A percentile compares a stretch with the other conserved stretches of the same genome.
Evolutionary conservation across 73 alveolate species (phyloP).

Genomic region (Symbiodinium natans): DNA sequence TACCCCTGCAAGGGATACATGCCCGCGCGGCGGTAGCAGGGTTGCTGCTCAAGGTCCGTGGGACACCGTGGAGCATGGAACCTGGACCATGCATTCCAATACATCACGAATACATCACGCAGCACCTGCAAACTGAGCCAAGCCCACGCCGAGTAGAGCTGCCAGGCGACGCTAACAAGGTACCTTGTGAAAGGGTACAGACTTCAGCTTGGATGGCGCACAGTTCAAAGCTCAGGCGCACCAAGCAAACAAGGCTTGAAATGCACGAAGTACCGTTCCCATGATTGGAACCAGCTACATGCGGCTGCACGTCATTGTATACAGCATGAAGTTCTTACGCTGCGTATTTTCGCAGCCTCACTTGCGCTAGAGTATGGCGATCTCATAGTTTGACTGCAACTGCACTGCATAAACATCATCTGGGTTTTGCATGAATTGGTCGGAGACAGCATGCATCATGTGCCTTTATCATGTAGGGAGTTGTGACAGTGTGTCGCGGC

Average conservation of each 20-base stretch:
- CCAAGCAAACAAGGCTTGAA: background rate
- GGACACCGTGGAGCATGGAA: constrained; percentile 41
- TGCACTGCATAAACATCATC: no score
- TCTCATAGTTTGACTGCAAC: no score
- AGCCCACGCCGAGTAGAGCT: background rate
- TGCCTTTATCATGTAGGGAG: no score
- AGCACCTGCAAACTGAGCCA: background rate
- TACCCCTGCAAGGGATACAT: background rate
- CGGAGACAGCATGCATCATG: no score
- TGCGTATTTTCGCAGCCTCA: no score
- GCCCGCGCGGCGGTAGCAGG: constrained; percentile 50
- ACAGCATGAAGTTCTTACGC: no score
- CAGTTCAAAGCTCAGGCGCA: background rate
- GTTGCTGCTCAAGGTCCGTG: background rate
- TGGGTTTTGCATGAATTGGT: no score
- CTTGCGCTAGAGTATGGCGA: no score
- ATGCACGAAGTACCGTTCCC: background rate
- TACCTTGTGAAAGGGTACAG: background rate
- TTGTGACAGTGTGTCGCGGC: no score
- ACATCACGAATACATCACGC: background rate
- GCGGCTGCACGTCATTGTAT: no score
- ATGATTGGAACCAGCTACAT: background rate
- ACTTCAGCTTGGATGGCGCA: background rate
- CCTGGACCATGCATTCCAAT: background rate
- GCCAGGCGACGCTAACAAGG: background rate